Conservation (phyloP, 495 filamentous ascomycete species). For the Hypoxylon perforatum region DNA sequence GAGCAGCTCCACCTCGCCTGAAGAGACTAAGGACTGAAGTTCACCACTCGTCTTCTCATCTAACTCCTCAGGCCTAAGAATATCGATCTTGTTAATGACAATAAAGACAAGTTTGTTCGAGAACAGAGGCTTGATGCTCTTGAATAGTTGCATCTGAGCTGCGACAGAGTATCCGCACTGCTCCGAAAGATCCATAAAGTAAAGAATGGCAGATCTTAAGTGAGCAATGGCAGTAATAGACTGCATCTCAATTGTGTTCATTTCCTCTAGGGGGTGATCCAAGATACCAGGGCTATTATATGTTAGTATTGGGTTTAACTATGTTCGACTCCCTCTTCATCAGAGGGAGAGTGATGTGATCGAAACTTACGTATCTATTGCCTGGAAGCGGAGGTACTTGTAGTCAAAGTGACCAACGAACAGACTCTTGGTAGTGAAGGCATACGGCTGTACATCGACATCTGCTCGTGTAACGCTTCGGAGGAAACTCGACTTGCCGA, state of each 20-base stretch:
- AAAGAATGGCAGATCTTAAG: constrained; percentile 90
- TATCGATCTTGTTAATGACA: constrained; percentile 98
- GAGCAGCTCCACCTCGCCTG: constrained; percentile 88
- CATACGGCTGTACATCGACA: constrained; percentile 97
- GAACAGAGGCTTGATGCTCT: constrained; percentile 95
- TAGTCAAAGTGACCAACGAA: constrained; percentile 99
- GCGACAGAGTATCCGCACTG: constrained; percentile 95
- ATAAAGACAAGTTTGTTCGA: constrained; percentile 97
- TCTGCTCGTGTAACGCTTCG: constrained; percentile 92
- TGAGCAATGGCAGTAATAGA: constrained; percentile 97
- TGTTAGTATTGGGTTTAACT: constrained; percentile 13
- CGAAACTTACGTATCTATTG: constrained; percentile 67
- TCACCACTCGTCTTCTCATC: constrained; percentile 81
- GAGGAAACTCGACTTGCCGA: constrained; percentile 96
- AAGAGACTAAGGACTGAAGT: constrained; percentile 81
- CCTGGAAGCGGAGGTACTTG: constrained; percentile 93
- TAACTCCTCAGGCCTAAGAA: constrained; percentile 86
- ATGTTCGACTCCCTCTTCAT: not conserved
- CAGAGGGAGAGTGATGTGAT: not conserved
- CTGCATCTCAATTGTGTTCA: constrained; percentile 99
- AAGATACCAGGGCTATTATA: constrained; percentile 78
- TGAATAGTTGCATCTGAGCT: constrained; percentile 91
- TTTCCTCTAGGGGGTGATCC: constrained; percentile 97
- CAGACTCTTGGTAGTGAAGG: constrained; percentile 97
- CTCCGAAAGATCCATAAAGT: constrained; percentile 98